phyloP scores from a whole-genome alignment of 352 stramenopile genomes.

The Phytophthora tubulina region DNA sequence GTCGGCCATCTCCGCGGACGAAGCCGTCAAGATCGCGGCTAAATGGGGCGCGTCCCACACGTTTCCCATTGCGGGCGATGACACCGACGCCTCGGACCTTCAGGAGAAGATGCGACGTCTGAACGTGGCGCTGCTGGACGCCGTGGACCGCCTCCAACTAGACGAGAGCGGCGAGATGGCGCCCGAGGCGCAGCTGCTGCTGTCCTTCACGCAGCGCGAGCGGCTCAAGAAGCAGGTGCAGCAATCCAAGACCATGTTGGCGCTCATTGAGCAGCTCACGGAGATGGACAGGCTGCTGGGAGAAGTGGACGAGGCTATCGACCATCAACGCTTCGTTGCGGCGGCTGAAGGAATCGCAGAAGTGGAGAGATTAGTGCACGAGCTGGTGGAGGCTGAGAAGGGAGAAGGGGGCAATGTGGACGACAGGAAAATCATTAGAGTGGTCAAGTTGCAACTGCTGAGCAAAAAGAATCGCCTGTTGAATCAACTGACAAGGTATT shows the following conservation, averaged over 20 bases:
- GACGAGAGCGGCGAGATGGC: conserved; percentile 37
- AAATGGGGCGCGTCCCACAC: conserved; percentile 50
- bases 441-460: conserved; percentile 58
- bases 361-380: conserved; percentile 48
- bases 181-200: conserved; percentile 54
- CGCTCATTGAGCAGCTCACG: conserved; percentile 75
- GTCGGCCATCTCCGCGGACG: conserved; percentile 65
- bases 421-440: conserved; percentile 46
- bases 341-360: conserved; percentile 53
- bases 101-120: conserved; percentile 60
- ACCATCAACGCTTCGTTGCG: conserved; percentile 53
- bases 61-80: conserved; percentile 16
- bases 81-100: conserved; percentile 48
- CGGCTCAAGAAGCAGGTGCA: conserved; percentile 67
- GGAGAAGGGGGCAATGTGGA: conserved; percentile 13
- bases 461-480: conserved; percentile 68
- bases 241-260: conserved; percentile 68
- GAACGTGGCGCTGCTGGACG: conserved; percentile 52
- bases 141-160: conserved; percentile 66
- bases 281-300: conserved; percentile 61
- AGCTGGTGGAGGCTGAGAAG: conserved; percentile 28
- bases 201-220: conserved; percentile 70
- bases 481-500: conserved; percentile 57
- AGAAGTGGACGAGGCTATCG: conserved; percentile 60
- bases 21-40: conserved; percentile 65